Evolutionary conservation across 768 basidiomycete genomes (phyloP), one percentile per base, ranked within the genome.

Genomic region (Pisolithus tinctorius): DNA sequence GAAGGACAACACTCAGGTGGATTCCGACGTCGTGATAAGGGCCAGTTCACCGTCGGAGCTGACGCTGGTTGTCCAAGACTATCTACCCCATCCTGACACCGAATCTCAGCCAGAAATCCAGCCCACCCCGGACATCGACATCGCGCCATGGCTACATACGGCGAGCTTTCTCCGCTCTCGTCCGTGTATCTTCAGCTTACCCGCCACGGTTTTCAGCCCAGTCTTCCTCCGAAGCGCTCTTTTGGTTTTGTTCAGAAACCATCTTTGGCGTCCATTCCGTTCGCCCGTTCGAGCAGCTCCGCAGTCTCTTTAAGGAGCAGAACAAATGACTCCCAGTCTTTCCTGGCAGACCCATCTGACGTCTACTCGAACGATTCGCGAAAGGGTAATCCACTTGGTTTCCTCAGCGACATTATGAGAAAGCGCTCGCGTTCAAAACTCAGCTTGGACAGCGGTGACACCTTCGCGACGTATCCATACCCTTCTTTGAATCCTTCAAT

Each of bases 321-420:
- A 51, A 68, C 49, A 38, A 68, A 55, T 48, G 70, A 72, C 55
- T 53, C 68, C n/a, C 54, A 58, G 34, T 63, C 62, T 9, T 51
- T 59, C 13, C 11, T 60, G 29, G 54, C 59, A 37, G 71, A 71
- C 40, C 54, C 61, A 4, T 56, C 59, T 56, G 74, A 60, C 60
- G 62, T 47, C 69, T 68, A 65, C 10, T 57, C 74, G 39, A 57
- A 55, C 45, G 65, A 73, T 36, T 51, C 63, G 0, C 75, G 75
- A 47, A 82, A 74, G 63, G 62, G 70, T 31, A 83, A 78, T 64
- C 70, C 75, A 14, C 63, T 80, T 40, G 62, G 61, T 52, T 62
- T 58, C 16, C 65, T 78, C 50, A 65, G 67, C 48, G 70, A 73
- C 56, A 68, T 68, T 56, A 76, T 61, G 67, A 74, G 61, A 60